phyloP scores from a whole-genome alignment of 805 yeast genomes.

The Hanseniaspora valbyensis region DNA sequence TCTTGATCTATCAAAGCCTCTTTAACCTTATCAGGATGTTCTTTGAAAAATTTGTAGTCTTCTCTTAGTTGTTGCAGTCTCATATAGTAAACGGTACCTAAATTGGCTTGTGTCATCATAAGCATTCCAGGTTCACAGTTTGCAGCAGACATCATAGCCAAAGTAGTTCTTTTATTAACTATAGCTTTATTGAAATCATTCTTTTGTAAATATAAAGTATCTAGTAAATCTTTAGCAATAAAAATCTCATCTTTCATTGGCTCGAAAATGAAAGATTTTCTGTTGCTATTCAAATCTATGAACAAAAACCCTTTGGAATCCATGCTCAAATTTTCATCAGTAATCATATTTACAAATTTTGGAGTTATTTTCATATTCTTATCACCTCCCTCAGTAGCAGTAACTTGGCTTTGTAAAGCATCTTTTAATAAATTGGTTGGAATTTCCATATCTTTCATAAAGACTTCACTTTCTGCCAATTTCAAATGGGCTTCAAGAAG shows the following conservation, averaged over 20 bases:
- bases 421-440: slow-evolving; percentile 27
- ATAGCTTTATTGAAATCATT: slow-evolving; percentile 59
- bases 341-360: slow-evolving; percentile 24
- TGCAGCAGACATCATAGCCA: slow-evolving; percentile 63
- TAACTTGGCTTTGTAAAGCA: slow-evolving; percentile 16
- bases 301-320: slow-evolving; percentile 27
- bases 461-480: slow-evolving; percentile 56
- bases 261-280: slow-evolving; percentile 47
- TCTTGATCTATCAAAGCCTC: slow-evolving; percentile 22
- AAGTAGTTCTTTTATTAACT: slow-evolving; percentile 49
- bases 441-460: slow-evolving; percentile 32
- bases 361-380: neutral
- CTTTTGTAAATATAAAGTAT: slow-evolving; percentile 56
- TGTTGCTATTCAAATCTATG: slow-evolving; percentile 26
- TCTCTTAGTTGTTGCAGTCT: slow-evolving; percentile 55
- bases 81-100: slow-evolving; percentile 58
- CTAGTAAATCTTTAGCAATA: slow-evolving; percentile 62
- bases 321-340: slow-evolving; percentile 23
- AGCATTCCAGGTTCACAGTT: slow-evolving; percentile 56
- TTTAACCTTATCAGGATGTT: slow-evolving; percentile 22
- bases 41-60: slow-evolving; percentile 30
- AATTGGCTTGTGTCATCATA: slow-evolving; percentile 52
- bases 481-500: slow-evolving; percentile 51
- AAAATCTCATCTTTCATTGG: slow-evolving; percentile 70
- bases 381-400: neutral